phyloP scores from a whole-genome alignment of 352 stramenopile species.

The Phytophthora rubi region DNA sequence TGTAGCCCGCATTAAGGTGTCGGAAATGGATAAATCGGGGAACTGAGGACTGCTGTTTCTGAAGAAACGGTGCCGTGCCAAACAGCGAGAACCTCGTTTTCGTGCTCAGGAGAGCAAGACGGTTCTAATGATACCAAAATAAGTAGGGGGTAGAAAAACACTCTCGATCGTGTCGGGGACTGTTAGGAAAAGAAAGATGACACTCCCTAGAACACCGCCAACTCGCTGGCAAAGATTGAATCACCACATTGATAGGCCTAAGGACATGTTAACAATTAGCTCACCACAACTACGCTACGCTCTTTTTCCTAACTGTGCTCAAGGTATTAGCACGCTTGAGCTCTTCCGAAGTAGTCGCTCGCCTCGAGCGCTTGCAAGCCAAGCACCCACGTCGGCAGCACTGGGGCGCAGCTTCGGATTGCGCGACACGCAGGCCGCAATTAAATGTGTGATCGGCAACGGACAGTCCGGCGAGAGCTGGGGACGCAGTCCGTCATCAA shows the following conservation, averaged over 20 bases:
- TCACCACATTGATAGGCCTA: background rate
- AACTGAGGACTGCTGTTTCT: too few relatives aligned
- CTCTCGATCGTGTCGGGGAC: too few relatives aligned
- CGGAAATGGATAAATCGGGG: too few relatives aligned
- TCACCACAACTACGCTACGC: background rate
- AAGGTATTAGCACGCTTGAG: slow-evolving; percentile 36
- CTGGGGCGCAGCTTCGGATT: slow-evolving; percentile 58
- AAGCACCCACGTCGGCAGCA: slow-evolving; percentile 52
- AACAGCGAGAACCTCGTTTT: too few relatives aligned
- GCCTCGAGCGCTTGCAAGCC: slow-evolving; percentile 42
- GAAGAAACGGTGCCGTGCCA: too few relatives aligned
- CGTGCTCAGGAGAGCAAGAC: too few relatives aligned
- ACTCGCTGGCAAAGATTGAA: background rate
- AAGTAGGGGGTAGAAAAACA: too few relatives aligned
- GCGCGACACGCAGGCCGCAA: slow-evolving; percentile 57
- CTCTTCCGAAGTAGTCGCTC: slow-evolving; percentile 47
- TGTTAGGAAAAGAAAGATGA: background rate
- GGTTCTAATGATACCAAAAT: too few relatives aligned
- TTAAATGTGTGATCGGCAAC: slow-evolving; percentile 62
- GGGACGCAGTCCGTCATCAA: slow-evolving; percentile 64
- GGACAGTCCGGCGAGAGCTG: slow-evolving; percentile 61
- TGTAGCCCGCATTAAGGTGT: too few relatives aligned
- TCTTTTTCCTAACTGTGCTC: background rate
- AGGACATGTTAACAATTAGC: background rate
- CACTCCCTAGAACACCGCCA: background rate